phyloP scores from a whole-genome alignment of 2,329 filamentous ascomycete species.

The Colletotrichum godetiae region DNA sequence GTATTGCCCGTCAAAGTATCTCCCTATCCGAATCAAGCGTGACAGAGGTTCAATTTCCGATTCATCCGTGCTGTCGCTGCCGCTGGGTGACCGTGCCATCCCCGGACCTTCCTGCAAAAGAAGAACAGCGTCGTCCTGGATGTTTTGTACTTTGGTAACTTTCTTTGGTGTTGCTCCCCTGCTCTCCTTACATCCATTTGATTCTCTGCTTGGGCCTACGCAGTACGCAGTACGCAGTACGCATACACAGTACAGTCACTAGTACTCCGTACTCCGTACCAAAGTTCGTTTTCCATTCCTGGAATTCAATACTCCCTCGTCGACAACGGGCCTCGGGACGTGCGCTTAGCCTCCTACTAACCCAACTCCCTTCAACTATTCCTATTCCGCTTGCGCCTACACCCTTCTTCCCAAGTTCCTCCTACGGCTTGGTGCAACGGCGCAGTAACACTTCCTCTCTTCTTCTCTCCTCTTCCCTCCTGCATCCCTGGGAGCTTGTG shows the following conservation, averaged over 20 bases:
- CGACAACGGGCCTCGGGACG: slow-evolving; percentile 27
- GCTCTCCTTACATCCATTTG: not conserved
- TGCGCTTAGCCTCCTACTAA: not conserved
- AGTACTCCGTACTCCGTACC: no score
- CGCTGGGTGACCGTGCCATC: slow-evolving; percentile 11
- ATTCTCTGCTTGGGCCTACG: not conserved
- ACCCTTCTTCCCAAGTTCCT: not conserved
- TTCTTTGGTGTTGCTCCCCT: not conserved
- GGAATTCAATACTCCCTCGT: not conserved
- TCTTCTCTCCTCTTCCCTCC: not conserved
- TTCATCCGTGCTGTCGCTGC: slow-evolving; percentile 25
- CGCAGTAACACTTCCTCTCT: not conserved
- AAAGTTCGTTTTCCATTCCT: not conserved
- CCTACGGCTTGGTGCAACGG: not conserved
- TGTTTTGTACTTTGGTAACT: not conserved
- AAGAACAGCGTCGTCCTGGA: not conserved
- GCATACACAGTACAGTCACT: no score
- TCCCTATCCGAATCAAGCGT: not conserved
- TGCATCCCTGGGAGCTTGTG: not conserved
- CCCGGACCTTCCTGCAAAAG: slow-evolving; percentile 8
- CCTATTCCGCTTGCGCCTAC: not conserved
- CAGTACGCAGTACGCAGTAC: no score
- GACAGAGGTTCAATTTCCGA: slow-evolving; percentile 22
- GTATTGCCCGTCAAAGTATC: not conserved
- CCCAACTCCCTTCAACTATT: not conserved